phyloP scores from a whole-genome alignment of 108 stramenopile species.

The Skeletonema potamos region DNA sequence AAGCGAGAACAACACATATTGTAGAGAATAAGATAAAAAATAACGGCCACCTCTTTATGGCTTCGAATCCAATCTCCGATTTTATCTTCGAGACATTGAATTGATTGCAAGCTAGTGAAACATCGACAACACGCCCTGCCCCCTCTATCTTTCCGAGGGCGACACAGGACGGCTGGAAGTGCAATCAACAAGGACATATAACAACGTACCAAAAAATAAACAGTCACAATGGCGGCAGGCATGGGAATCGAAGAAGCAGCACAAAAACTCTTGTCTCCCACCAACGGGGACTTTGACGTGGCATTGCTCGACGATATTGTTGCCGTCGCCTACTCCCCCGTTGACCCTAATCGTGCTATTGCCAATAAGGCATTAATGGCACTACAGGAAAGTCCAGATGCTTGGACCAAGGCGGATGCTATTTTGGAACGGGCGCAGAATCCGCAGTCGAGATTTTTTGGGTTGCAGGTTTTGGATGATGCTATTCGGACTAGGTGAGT shows the following conservation, averaged over 20 bases:
- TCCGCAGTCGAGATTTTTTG: conserved; percentile 88
- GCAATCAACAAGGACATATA: too few species aligned
- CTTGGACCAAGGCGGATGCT: conserved; percentile 86
- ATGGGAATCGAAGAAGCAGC: conserved; percentile 45
- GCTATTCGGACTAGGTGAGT: conserved; percentile 84
- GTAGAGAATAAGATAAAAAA: too few species aligned
- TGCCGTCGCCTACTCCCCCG: conserved; percentile 78
- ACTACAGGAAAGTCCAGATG: conserved; percentile 78
- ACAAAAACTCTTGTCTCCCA: conserved; percentile 43
- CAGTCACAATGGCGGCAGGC: not conserved
- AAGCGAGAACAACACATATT: too few species aligned
- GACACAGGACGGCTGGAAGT: too few species aligned
- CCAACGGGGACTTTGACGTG: conserved; percentile 79
- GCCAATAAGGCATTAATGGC: conserved; percentile 92
- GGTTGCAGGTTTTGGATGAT: conserved; percentile 86
- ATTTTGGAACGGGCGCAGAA: conserved; percentile 84
- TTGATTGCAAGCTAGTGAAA: too few species aligned
- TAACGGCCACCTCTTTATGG: too few species aligned
- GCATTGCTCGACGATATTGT: conserved; percentile 82
- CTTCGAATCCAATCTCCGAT: too few species aligned
- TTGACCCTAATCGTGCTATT: conserved; percentile 71
- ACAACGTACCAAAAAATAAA: not conserved
- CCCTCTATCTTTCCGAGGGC: too few species aligned
- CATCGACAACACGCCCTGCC: too few species aligned
- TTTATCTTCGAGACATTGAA: too few species aligned